Conservation (phyloP, 2,329 filamentous ascomycete genomes). For the Aurifilum marmelostoma region DNA sequence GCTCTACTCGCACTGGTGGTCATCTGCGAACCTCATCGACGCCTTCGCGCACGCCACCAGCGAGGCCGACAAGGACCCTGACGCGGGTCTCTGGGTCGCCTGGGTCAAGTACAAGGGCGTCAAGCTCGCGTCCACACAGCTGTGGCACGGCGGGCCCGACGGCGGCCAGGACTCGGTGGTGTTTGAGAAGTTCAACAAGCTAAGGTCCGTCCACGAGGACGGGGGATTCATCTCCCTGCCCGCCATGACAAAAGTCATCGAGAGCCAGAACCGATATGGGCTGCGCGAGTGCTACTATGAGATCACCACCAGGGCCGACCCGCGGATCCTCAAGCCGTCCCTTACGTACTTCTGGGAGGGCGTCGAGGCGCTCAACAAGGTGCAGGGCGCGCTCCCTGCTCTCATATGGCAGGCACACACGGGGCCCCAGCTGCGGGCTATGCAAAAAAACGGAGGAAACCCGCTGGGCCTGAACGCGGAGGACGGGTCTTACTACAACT, state of each 20-base stretch:
- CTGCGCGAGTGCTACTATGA: conserved; percentile 33
- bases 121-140: conserved; percentile 36
- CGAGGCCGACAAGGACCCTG: conserved; percentile 38
- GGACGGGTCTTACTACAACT: conserved; percentile 39
- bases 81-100: conserved; percentile 32
- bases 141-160: conserved; percentile 43
- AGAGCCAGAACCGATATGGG: conserved; percentile 30
- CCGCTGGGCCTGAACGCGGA: conserved; percentile 43
- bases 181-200: conserved; percentile 3
- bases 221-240: conserved; percentile 40
- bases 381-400: conserved; percentile 32
- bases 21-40: conserved; percentile 35
- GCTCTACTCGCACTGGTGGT: conserved; percentile 38
- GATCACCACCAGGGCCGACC: conserved; percentile 31
- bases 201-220: neutral
- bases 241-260: conserved; percentile 27
- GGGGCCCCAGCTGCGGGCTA: conserved; percentile 38
- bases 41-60: conserved; percentile 39
- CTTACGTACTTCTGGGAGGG: conserved; percentile 27
- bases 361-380: conserved; percentile 22
- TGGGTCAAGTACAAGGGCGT: conserved; percentile 28
- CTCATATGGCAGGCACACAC: conserved; percentile 46
- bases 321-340: conserved; percentile 31
- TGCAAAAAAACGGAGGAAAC: conserved; percentile 45
- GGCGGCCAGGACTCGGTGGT: conserved; percentile 30